A percentile compares a stretch with the other conserved stretches of the same genome.
phyloP scores from a whole-genome alignment of 106 monocot species.

The Alisma plantagoaquatica region DNA sequence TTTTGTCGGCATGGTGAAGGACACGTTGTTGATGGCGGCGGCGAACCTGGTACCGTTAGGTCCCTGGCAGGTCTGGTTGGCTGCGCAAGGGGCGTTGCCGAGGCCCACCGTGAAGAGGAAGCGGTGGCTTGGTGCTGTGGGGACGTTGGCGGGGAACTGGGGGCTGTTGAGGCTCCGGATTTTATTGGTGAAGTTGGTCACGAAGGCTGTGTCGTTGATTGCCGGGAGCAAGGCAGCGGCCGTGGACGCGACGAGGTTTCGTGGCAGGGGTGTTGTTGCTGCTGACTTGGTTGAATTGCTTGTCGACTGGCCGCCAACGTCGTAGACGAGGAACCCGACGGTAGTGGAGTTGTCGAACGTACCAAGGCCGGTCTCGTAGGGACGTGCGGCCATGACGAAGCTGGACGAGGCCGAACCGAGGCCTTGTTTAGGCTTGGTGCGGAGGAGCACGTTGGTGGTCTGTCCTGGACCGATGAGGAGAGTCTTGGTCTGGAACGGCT shows the following conservation, averaged over 20 bases:
- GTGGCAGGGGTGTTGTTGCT: too few species aligned
- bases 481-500: constrained; percentile 43
- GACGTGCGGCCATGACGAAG: constrained; percentile 10
- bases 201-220: too few species aligned
- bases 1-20: constrained; percentile 39
- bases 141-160: constrained; percentile 26
- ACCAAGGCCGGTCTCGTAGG: constrained; percentile 17
- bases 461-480: constrained; percentile 61
- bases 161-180: constrained; percentile 47
- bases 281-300: too few species aligned
- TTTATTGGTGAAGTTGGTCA: too few species aligned
- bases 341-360: constrained; percentile 29
- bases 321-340: constrained; percentile 23
- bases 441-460: constrained; percentile 57
- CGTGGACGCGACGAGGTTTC: constrained; percentile 36
- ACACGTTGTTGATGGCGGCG: constrained; percentile 45
- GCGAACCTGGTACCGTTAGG: constrained; percentile 20
- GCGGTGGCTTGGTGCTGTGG: constrained; percentile 23
- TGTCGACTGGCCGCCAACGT: too few species aligned
- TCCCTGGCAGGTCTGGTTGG: too few species aligned
- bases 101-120: constrained; percentile 51
- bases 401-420: background rate
- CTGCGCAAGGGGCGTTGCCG: constrained; percentile 38
- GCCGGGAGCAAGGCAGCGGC: constrained; percentile 27
- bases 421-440: too few species aligned